Percentiles rank a stretch among this genome's conserved stretches.
Evolutionary conservation across 768 basidiomycete genomes (phyloP).

Genomic region (Collybiopsis luxurians): DNA sequence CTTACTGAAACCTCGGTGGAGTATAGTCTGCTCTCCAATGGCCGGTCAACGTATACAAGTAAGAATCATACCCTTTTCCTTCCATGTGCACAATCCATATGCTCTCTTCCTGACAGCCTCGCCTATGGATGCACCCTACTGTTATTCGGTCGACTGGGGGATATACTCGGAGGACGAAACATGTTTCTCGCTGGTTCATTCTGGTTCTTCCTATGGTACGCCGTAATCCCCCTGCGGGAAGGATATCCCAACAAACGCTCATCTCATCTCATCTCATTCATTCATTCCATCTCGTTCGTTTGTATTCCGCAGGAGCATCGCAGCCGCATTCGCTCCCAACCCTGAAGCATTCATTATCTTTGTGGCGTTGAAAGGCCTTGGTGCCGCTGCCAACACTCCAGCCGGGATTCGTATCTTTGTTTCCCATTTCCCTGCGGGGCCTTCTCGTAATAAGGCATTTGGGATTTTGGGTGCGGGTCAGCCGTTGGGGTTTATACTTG

Average conservation of each 20-base stretch:
- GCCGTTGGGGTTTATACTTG: constrained; percentile 30
- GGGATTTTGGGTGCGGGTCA: constrained; percentile 32
- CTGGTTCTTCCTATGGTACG: constrained; percentile 25
- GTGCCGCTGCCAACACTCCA: constrained; percentile 32
- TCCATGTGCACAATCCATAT: not conserved
- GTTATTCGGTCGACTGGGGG: constrained; percentile 18
- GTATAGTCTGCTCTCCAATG: constrained; percentile 16
- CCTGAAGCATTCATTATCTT: constrained; percentile 26
- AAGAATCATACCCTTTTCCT: not conserved
- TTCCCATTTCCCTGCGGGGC: constrained; percentile 26
- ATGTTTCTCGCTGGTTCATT: constrained; percentile 26
- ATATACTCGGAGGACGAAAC: constrained; percentile 17
- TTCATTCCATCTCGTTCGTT: no score
- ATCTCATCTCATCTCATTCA: no score
- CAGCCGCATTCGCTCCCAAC: constrained; percentile 23
- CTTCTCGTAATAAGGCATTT: constrained; percentile 26
- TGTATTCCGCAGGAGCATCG: constrained; percentile 29
- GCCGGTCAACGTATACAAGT: constrained; percentile 19
- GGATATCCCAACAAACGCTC: no score
- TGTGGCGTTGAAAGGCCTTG: constrained; percentile 28
- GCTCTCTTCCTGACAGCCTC: constrained; percentile 6
- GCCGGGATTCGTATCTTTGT: constrained; percentile 24
- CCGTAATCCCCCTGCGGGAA: no score
- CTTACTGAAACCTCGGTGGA: not conserved
- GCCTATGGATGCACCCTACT: constrained; percentile 18